phyloP scores from a whole-genome alignment of 129 eudicot genomes.

The Calendula officinalis region DNA sequence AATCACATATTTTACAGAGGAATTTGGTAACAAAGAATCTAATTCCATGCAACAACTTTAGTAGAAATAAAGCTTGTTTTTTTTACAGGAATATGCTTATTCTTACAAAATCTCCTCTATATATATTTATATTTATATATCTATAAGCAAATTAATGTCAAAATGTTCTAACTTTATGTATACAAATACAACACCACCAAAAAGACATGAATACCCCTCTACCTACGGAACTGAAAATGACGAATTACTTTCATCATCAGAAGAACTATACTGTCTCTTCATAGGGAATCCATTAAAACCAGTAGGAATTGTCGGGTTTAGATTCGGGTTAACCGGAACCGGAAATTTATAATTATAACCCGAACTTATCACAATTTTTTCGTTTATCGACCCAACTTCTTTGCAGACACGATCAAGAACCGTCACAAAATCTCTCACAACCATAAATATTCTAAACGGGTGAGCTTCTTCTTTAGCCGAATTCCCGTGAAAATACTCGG shows the following conservation, averaged over 20 bases:
- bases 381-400: slow-evolving; percentile 91
- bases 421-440: slow-evolving; percentile 77
- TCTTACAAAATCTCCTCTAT: slow-evolving; percentile 41
- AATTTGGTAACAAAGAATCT: slow-evolving; percentile 25
- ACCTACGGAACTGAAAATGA: slow-evolving; percentile 46
- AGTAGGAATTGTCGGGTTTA: slow-evolving; percentile 61
- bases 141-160: slow-evolving; percentile 28
- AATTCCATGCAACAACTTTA: slow-evolving; percentile 27
- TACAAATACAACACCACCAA: slow-evolving; percentile 24
- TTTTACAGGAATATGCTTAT: slow-evolving; percentile 29
- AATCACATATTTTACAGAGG: slow-evolving; percentile 21
- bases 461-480: slow-evolving; percentile 98
- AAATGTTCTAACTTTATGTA: slow-evolving; percentile 34
- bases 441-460: slow-evolving; percentile 90
- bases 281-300: slow-evolving; percentile 47
- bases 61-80: slow-evolving; percentile 4
- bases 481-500: slow-evolving; percentile 91
- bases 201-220: not conserved
- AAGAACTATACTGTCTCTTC: slow-evolving; percentile 51
- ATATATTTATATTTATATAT: slow-evolving; percentile 24
- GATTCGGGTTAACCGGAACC: slow-evolving; percentile 85
- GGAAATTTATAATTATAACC: slow-evolving; percentile 75
- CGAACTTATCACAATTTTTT: slow-evolving; percentile 67
- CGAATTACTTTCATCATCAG: slow-evolving; percentile 62
- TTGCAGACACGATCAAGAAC: slow-evolving; percentile 85